Conservation (phyloP, 2,329 filamentous ascomycete genomes). For the Emmonsiellopsis sp. region DNA sequence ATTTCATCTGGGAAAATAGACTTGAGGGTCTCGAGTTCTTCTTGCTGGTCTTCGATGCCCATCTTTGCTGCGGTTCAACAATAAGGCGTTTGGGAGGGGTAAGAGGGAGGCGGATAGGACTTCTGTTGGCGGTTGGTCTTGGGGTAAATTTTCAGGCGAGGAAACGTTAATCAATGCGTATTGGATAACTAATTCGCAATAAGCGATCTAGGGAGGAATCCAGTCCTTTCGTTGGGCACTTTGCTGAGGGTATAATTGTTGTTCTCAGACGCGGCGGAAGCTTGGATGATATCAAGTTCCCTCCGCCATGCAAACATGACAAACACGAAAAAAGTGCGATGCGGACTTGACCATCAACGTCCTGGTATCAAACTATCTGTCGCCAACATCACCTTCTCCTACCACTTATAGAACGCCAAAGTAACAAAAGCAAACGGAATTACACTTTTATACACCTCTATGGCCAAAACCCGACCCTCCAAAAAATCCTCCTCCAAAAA, state of each 20-base stretch:
- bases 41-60: conserved; percentile 73
- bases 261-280: conserved; percentile 11
- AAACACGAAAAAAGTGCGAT: conserved; percentile 24
- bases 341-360: not conserved
- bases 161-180: too few relatives aligned
- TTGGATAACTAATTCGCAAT: too few relatives aligned
- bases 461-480: conserved; percentile 46
- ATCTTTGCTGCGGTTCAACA: conserved; percentile 21
- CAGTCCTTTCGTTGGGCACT: too few relatives aligned
- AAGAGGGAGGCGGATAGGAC: not conserved
- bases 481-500: conserved; percentile 34
- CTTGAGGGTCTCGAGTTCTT: conserved; percentile 95
- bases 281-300: conserved; percentile 3
- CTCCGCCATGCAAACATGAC: conserved; percentile 33
- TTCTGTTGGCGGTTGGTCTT: not conserved
- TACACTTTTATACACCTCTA: conserved; percentile 14
- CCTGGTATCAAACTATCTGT: not conserved
- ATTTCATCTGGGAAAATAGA: conserved; percentile 99
- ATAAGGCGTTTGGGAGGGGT: not conserved
- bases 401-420: not conserved
- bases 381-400: conserved; percentile 3
- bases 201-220: too few relatives aligned
- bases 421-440: too few relatives aligned
- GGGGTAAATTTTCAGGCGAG: not conserved
- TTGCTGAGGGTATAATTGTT: conserved; percentile 4